Conservation (phyloP, 345 rosid species). For the Boechera stricta region DNA sequence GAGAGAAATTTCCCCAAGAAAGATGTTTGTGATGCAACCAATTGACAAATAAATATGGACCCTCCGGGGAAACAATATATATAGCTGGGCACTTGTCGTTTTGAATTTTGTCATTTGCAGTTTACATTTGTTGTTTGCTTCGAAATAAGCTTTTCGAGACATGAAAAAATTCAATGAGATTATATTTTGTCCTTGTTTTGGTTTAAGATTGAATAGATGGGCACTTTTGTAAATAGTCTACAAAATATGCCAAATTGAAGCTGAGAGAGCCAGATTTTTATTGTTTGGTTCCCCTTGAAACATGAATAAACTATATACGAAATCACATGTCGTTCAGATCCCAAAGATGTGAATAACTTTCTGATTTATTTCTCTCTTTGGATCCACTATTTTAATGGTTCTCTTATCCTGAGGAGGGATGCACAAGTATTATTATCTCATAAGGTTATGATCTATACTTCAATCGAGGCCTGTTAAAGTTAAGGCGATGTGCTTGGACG, state of each 20-base stretch:
- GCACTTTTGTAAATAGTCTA: background rate
- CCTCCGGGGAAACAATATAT: constrained; percentile 35
- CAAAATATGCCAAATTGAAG: background rate
- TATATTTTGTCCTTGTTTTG: too few relatives aligned
- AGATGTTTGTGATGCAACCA: constrained; percentile 25
- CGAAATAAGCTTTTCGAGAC: background rate
- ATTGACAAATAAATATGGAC: constrained; percentile 44
- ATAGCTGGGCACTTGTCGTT: background rate
- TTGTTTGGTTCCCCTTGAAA: too few relatives aligned
- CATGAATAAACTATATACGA: too few relatives aligned
- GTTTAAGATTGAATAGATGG: background rate
- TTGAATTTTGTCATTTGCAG: constrained; percentile 14
- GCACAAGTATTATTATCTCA: background rate
- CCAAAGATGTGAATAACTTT: too few relatives aligned
- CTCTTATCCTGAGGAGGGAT: too few relatives aligned
- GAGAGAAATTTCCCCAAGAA: background rate
- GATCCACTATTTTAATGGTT: background rate
- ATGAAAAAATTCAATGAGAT: background rate
- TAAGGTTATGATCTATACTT: background rate
- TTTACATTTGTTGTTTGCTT: constrained; percentile 20
- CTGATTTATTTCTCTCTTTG: background rate
- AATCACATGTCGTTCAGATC: too few relatives aligned
- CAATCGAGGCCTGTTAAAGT: background rate
- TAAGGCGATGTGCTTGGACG: background rate
- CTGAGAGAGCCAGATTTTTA: background rate